Evolutionary conservation across 169 alveolate genomes (phyloP).

Genomic region (Eimeria necatrix): DNA sequence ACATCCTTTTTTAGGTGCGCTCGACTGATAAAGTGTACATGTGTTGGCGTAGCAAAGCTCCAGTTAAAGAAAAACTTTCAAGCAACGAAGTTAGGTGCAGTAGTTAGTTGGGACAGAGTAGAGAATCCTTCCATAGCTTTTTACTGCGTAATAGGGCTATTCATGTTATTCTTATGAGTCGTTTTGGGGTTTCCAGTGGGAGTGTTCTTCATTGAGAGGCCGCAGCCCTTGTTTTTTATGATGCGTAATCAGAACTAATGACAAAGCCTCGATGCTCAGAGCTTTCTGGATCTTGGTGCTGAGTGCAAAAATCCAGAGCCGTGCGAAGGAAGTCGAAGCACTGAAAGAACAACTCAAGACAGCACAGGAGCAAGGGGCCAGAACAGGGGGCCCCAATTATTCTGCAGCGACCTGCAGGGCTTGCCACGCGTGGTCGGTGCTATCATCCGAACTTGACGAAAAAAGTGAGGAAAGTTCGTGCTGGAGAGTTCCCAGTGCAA

Average conservation of each 20-base stretch:
- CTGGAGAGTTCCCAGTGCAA: no score
- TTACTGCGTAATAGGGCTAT: no score
- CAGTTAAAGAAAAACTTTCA: no score
- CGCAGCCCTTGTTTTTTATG: no score
- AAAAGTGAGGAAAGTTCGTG: conserved; percentile 5
- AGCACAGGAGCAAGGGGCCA: conserved; percentile 55
- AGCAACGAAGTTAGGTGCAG: no score
- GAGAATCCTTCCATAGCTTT: no score
- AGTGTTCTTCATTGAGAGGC: no score
- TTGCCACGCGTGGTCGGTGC: conserved; percentile 70
- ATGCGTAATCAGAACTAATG: conserved; percentile 11
- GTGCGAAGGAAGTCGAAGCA: conserved; percentile 26
- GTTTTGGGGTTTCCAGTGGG: no score
- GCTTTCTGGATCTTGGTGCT: conserved; percentile 57
- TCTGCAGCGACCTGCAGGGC: conserved; percentile 56
- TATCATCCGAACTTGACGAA: conserved; percentile 43
- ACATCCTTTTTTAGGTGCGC: conserved; percentile 41
- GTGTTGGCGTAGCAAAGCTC: no score
- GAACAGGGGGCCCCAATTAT: neutral
- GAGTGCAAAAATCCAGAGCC: neutral
- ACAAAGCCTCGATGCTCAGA: conserved; percentile 50
- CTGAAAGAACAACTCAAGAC: conserved; percentile 21
- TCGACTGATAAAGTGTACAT: no score
- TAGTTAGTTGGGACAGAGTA: no score
- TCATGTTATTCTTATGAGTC: no score